phyloP scores from a whole-genome alignment of 768 basidiomycete species.

The Heimioporus sp. region DNA sequence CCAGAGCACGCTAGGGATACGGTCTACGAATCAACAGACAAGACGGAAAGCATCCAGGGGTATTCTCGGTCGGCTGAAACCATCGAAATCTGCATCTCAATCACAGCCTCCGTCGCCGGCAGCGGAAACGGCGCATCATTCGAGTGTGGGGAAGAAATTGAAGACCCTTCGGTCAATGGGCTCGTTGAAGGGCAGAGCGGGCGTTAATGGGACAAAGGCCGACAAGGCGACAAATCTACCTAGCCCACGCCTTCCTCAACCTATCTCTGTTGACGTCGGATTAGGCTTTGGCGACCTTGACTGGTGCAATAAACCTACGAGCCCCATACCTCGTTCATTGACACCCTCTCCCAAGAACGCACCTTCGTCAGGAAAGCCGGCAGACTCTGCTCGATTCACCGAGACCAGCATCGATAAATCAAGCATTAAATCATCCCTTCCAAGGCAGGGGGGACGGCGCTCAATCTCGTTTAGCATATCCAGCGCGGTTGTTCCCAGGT shows the following conservation, averaged over 20 bases:
- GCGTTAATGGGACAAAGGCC: constrained; percentile 24
- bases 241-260: constrained; percentile 53
- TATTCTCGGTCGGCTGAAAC: constrained; percentile 61
- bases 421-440: constrained; percentile 32
- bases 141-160: constrained; percentile 47
- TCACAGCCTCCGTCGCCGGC: constrained; percentile 45
- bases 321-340: constrained; percentile 9
- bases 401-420: constrained; percentile 35
- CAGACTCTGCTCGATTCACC: constrained; percentile 17
- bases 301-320: constrained; percentile 41
- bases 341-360: constrained; percentile 18
- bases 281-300: constrained; percentile 54
- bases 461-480: constrained; percentile 63
- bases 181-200: constrained; percentile 60
- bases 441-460: constrained; percentile 57
- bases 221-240: constrained; percentile 37
- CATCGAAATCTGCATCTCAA: constrained; percentile 41
- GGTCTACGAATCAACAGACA: constrained; percentile 37
- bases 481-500: constrained; percentile 26
- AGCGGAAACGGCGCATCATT: constrained; percentile 36
- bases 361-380: constrained; percentile 16
- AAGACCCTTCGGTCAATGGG: constrained; percentile 81
- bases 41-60: constrained; percentile 63
- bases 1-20: constrained; percentile 64
- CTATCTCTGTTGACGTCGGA: constrained; percentile 53